Percentiles rank a stretch among this genome's conserved stretches.
Conservation (phyloP, 768 basidiomycete species). For the Naganishia kalamii region DNA sequence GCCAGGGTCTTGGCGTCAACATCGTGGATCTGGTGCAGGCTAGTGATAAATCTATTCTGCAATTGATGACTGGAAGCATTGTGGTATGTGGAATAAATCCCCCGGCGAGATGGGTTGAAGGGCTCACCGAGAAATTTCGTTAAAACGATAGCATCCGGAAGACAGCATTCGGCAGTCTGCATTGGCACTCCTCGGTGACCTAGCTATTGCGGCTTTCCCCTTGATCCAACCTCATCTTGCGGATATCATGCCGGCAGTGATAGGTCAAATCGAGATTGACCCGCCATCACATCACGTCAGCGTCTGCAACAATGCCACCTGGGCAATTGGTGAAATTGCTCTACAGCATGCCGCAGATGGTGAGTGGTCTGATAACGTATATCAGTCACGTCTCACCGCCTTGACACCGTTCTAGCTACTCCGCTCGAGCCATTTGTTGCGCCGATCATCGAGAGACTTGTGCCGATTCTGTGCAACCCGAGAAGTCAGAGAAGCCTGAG, state of each 20-base stretch:
- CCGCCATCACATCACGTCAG: slow-evolving; percentile 91
- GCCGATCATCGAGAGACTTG: slow-evolving; percentile 74
- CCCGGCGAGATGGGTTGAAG: not conserved
- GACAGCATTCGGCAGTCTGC: slow-evolving; percentile 92
- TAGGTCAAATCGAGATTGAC: slow-evolving; percentile 81
- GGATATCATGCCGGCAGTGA: slow-evolving; percentile 81
- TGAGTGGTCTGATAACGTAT: not conserved
- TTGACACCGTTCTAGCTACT: slow-evolving; percentile 54
- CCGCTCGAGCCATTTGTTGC: slow-evolving; percentile 91
- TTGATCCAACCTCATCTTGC: slow-evolving; percentile 79
- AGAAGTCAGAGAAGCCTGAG: slow-evolving; percentile 89
- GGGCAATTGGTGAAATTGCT: slow-evolving; percentile 99
- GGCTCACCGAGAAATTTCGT: not conserved
- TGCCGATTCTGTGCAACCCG: slow-evolving; percentile 85
- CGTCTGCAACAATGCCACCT: slow-evolving; percentile 97
- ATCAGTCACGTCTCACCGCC: not conserved
- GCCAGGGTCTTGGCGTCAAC: slow-evolving; percentile 78
- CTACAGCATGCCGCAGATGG: slow-evolving; percentile 59
- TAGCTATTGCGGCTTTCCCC: slow-evolving; percentile 92
- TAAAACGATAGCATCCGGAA: slow-evolving; percentile 64
- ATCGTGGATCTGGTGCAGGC: slow-evolving; percentile 66
- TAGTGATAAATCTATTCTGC: slow-evolving; percentile 69
- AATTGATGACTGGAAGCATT: slow-evolving; percentile 76
- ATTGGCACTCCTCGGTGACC: slow-evolving; percentile 95
- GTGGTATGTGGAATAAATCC: slow-evolving; percentile 51